phyloP scores from a whole-genome alignment of 2,329 filamentous ascomycete genomes.

The Trichophyton benhamiae region DNA sequence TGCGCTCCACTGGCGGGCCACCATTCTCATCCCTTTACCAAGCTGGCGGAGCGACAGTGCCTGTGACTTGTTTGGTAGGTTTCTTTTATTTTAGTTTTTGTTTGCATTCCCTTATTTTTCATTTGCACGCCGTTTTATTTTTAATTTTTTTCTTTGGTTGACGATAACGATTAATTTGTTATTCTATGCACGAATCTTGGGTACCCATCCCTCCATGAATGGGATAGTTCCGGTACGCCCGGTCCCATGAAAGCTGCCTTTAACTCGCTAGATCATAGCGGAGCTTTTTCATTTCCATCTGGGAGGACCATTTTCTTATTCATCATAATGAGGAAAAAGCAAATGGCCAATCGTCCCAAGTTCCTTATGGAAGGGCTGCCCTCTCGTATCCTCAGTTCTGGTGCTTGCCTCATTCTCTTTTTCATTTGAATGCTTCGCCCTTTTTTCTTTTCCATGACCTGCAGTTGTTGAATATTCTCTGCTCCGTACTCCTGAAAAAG shows the following conservation, averaged over 20 bases:
- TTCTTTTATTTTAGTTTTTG: constrained; percentile 3
- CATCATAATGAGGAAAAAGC: constrained; percentile 3
- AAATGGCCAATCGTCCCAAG: constrained; percentile 1
- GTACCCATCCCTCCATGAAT: constrained; percentile 2
- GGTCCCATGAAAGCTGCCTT: constrained; percentile 4
- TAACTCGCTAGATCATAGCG: constrained; percentile 2
- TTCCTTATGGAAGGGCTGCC: constrained; percentile 3
- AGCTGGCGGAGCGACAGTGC: constrained; percentile 4
- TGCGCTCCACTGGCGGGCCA: constrained; percentile 1
- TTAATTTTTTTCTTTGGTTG: constrained; percentile 3
- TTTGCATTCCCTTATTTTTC: constrained; percentile 1
- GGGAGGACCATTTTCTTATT: constrained; percentile 4
- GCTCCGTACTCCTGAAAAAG: not conserved
- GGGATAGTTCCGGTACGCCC: constrained; percentile 7
- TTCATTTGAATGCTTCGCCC: constrained; percentile 4
- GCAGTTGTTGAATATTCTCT: not conserved
- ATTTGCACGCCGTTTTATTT: constrained; percentile 3
- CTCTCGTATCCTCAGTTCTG: constrained; percentile 4
- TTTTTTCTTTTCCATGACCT: constrained; percentile 2
- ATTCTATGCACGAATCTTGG: constrained; percentile 2
- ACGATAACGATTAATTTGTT: not conserved
- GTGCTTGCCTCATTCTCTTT: not conserved
- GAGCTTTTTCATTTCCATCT: constrained; percentile 1
- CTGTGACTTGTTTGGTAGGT: constrained; percentile 3
- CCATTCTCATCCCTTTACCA: constrained; percentile 6